Base-by-base conservation (phyloP, 2,329 filamentous ascomycete genomes). In the Diplodia scrobiculata region DNA sequence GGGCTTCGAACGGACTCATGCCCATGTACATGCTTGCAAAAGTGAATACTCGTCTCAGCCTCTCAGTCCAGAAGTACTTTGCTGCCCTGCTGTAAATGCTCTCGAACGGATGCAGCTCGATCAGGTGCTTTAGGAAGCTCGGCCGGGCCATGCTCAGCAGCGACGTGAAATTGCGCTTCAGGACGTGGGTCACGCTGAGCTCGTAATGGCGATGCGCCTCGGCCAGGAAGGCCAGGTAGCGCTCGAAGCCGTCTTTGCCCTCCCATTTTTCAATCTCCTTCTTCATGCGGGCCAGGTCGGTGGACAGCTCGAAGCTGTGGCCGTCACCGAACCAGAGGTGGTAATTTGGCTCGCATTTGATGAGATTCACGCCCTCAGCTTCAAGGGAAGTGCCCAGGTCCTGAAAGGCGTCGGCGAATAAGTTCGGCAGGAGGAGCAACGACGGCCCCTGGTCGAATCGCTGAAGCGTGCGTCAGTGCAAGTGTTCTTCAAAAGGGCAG, bases 1-100 rank as follows among this genome's bases (percentile, higher is more conserved):
- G 90, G 0, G 90, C 89, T 72, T 91, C 88, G 73, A 89, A 92
- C 0, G 90, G 90, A 65, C 83, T 87, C 89, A 92, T 92, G 0
- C 90, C 90, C 87, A 92, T 89, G 72, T 92, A 92, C 89, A 92
- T 92, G 71, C 87, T 91, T 25, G 86, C 89, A 76, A 92, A 92
- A 0, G 89, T 91, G 69, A 92, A 92, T 0, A 89, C 89, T 29
- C 89, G 79, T 68, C 89, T 80, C 71, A 92, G 73, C 66, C 89
- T 80, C 72, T 91, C 89, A 0, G 87, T 88, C 80, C 81, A 84
- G 75, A 92, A 92, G 72, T 91, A 91, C 68, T 82, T 83, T 29
- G 84, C 80, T 2, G 88, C 86, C 32, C 90, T 79, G 6, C 80
- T 80, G 79, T 88, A 92, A 17, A 91, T 89, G 70, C 84, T 88